Base-by-base conservation (phyloP, 139 green algal species). In the Coelastrella sp. region DNA sequence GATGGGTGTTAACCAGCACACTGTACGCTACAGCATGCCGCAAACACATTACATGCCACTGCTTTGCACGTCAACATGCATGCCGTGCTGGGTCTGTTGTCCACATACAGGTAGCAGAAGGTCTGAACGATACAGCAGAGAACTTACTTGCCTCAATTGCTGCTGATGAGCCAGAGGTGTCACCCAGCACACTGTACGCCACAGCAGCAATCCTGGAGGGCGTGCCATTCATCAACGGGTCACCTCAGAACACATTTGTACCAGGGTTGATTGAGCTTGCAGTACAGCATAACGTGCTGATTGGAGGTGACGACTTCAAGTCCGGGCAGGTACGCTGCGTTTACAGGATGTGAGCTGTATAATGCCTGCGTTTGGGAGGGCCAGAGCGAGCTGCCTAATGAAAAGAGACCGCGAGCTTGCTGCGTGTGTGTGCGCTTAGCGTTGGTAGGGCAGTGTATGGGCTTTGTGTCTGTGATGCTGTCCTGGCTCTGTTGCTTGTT, bases 251-350 rank as follows among this genome's bases (percentile, higher is more conserved):
- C 94, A 99, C 97, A 10, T 99, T 99, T 92, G 98, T 98, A 65
- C 95, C 96, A 3, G 96, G 96, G 64, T 75, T 98, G 58, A 96
- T 98, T 74, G 97, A 98, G 61, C 91, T 97, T 75, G 96, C 97
- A 2, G 85, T 97, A 16, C 22, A 89, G 78, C 87, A 93, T 60
- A 96, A 97, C 89, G 96, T 97, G 61, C 95, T 99, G 14, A 99
- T 99, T 64, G 98, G 92, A 64, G 98, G 98, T 73, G 98, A 99
- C 90, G 98, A 99, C 95, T 99, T 99, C 96, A 99, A 99, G 95
- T 96, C 89, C 66, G 98, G 98, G 3, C 82, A 85, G 78, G 78
- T 85, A 19, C 11, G 78, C 2, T 20, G 61, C 61, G 0, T 3
- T 0, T 71, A 10, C 8, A 2, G 11, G 8, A 71, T 71, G 10